Conservation (phyloP, 2,329 filamentous ascomycete genomes). For the Botrytis squamosa region DNA sequence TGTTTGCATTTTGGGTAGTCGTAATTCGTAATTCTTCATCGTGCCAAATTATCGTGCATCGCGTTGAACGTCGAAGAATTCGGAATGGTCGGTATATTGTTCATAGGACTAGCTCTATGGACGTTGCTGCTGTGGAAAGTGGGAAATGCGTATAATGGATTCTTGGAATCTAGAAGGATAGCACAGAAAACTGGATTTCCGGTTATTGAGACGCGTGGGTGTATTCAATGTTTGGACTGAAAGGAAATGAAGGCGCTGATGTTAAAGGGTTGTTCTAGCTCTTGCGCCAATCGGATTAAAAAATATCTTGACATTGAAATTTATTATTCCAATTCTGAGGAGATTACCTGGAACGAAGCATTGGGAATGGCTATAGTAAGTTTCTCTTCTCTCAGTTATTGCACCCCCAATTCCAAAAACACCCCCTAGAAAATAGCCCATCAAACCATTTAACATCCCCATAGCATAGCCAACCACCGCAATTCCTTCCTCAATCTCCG, state of each 20-base stretch:
- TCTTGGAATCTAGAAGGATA: neutral
- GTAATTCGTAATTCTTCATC: neutral
- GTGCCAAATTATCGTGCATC: neutral
- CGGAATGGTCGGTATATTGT: neutral
- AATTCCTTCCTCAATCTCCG: conserved; percentile 25
- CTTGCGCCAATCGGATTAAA: conserved; percentile 23
- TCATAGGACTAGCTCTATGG: neutral
- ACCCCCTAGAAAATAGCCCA: neutral
- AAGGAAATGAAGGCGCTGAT: neutral
- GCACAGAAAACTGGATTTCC: neutral
- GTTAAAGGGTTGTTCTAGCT: neutral
- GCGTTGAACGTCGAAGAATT: neutral
- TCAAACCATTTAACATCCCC: conserved; percentile 13
- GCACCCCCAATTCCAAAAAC: neutral
- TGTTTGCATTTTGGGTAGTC: neutral
- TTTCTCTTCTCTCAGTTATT: neutral
- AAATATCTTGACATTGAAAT: conserved; percentile 20
- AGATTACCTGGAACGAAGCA: conserved; percentile 22
- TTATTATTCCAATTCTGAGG: conserved; percentile 23
- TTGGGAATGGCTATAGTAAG: conserved; percentile 30
- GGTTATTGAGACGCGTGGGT: conserved; percentile 9
- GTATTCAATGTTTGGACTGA: too few species aligned
- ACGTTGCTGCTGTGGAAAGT: neutral
- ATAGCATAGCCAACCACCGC: conserved; percentile 27
- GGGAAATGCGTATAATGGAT: neutral